Evolutionary conservation across 352 stramenopile species (phyloP).

Genomic region (Blastocystis sp.): DNA sequence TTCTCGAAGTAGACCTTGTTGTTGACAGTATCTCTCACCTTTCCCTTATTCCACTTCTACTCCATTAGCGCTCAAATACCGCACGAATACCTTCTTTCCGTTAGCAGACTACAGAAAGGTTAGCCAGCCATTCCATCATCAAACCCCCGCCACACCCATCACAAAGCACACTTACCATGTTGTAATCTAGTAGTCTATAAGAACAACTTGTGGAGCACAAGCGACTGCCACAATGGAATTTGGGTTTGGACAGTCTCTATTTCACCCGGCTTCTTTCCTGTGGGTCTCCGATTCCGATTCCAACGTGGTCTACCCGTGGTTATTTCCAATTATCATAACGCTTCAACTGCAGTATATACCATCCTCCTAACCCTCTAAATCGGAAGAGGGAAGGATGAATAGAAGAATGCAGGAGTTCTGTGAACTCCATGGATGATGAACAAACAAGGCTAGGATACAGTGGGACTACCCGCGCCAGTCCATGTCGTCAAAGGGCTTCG

Average conservation of each 20-base stretch:
- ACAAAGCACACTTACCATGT: conserved; percentile 45
- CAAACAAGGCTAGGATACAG: neutral
- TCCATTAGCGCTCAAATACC: neutral
- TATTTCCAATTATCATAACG: too few species aligned
- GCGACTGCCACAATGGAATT: conserved; percentile 22
- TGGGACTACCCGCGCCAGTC: conserved; percentile 12
- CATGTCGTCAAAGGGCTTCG: conserved; percentile 25
- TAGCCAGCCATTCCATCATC: conserved; percentile 14
- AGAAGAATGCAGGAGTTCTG: too few species aligned
- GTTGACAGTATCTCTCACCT: conserved; percentile 67
- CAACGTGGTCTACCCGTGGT: neutral
- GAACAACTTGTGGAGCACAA: conserved; percentile 57
- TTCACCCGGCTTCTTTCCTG: neutral
- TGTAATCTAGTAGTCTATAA: conserved; percentile 65
- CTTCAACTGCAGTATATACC: too few species aligned
- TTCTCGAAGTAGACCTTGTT: conserved; percentile 69
- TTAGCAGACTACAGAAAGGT: conserved; percentile 63
- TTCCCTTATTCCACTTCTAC: conserved; percentile 70
- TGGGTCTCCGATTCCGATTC: neutral
- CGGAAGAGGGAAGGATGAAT: too few species aligned
- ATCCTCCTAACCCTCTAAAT: too few species aligned
- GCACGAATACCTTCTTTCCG: conserved; percentile 56
- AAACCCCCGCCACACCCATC: neutral
- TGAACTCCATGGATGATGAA: too few species aligned
- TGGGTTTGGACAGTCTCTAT: neutral